A percentile compares a stretch with the other conserved stretches of the same genome.
phyloP scores from a whole-genome alignment of 768 basidiomycete species.

The Termitomyces sp. region DNA sequence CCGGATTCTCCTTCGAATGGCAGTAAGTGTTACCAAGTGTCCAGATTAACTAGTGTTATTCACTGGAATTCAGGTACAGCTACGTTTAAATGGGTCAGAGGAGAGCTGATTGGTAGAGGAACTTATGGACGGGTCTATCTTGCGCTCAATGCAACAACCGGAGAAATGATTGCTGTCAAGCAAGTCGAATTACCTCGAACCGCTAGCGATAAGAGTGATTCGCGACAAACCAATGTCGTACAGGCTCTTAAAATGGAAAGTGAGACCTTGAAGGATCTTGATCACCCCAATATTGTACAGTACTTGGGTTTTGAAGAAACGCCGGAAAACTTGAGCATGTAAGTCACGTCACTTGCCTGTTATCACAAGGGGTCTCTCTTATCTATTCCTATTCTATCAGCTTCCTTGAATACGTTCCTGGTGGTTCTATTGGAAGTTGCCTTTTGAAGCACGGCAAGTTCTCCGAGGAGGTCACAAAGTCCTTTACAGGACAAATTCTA shows the following conservation, averaged over 20 bases:
- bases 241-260: slow-evolving; percentile 93
- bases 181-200: slow-evolving; percentile 95
- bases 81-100: slow-evolving; percentile 98
- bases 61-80: slow-evolving; percentile 36
- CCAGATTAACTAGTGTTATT: not conserved
- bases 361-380: not conserved
- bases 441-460: slow-evolving; percentile 91
- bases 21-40: slow-evolving; percentile 47
- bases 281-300: slow-evolving; percentile 96
- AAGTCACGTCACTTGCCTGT: slow-evolving; percentile 35
- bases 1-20: slow-evolving; percentile 61
- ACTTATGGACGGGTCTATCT: slow-evolving; percentile 97
- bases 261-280: slow-evolving; percentile 92
- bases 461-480: slow-evolving; percentile 86
- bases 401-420: slow-evolving; percentile 98
- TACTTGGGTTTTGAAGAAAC: slow-evolving; percentile 96
- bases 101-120: slow-evolving; percentile 95
- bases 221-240: slow-evolving; percentile 77
- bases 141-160: slow-evolving; percentile 91
- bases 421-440: slow-evolving; percentile 90
- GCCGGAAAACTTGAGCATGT: slow-evolving; percentile 87
- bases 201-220: slow-evolving; percentile 85
- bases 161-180: slow-evolving; percentile 99
- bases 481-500: slow-evolving; percentile 89
- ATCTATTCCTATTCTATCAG: slow-evolving; percentile 31